Percentiles rank a stretch among this genome's conserved stretches.
Conservation (phyloP, 2,329 filamentous ascomycete species). For the Claviceps quebecensis region DNA sequence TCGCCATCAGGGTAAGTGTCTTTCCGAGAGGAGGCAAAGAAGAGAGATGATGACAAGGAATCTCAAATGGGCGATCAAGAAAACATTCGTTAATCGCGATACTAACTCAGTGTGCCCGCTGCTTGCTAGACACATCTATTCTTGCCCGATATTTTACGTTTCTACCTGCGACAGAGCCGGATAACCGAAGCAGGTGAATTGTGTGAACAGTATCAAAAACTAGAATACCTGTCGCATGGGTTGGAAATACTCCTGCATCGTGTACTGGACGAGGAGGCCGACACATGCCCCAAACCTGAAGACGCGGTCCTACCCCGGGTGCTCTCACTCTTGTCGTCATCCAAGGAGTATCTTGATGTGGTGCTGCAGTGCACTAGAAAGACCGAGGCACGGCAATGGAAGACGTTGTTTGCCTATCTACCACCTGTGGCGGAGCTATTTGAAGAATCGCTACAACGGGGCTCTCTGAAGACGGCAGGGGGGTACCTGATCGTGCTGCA, state of each 20-base stretch:
- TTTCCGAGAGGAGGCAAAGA: neutral
- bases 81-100: neutral
- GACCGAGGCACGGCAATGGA: conserved; percentile 90
- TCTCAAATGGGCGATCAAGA: neutral
- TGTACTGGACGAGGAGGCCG: conserved; percentile 88
- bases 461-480: conserved; percentile 83
- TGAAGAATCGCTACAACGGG: conserved; percentile 75
- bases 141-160: conserved; percentile 72
- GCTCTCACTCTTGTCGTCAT: conserved; percentile 52
- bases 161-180: conserved; percentile 62
- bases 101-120: neutral
- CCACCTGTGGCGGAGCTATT: conserved; percentile 86
- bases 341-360: conserved; percentile 80
- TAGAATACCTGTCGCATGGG: conserved; percentile 87
- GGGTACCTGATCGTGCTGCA: conserved; percentile 94
- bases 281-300: conserved; percentile 49
- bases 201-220: conserved; percentile 69
- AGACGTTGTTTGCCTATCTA: conserved; percentile 80
- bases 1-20: conserved; percentile 63
- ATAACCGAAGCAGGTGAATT: conserved; percentile 69
- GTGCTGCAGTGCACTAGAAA: conserved; percentile 95
- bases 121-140: conserved; percentile 68
- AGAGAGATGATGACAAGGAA: neutral
- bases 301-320: conserved; percentile 51
- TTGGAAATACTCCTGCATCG: conserved; percentile 86